Base-by-base conservation (phyloP, 164 flowering plant species). In the Chimonanthus salicifolius region DNA sequence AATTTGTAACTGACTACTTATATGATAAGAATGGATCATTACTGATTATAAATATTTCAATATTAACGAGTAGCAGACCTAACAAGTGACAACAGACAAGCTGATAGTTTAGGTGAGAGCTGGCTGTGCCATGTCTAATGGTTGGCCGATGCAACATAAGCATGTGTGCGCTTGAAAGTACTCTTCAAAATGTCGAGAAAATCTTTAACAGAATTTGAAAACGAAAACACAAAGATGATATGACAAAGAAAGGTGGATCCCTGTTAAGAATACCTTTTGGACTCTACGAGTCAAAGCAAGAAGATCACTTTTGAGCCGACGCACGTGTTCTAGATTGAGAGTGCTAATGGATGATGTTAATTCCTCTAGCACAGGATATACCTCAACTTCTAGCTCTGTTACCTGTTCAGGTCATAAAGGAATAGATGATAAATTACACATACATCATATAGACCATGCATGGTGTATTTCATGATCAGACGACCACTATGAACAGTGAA, bases 241-340 rank as follows among this genome's bases (percentile, higher is more conserved):
- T 46, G 69, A 66, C 45, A 47, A n/a, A 48, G 6, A 43, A 65
- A 47, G 21, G 20, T 54, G 60, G n/a, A 16, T 68, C 33, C 47
- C 21, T 44, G 45, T 71, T n/a, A 15, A 49, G 13, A 16, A 49
- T 76, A 91, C 99, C 97, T 95, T 95, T 79, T 95, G 99, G 77
- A 93, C 97, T 77, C 93, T 84, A 77, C 87, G 97, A 74, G 97
- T 93, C 87, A 95, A 82, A 4, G 92, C 86, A 74, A 95, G 94
- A 54, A 93, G 97, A 75, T 85, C 84, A n/a, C 98, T 97, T 85
- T 95, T 95, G 74, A 90, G 84, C 81, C 94, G 87, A 49, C 99
- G 96, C 20, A 90, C 97, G 58, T 84, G 94, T 82, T 95, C 99
- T 16, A 95, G 88, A 78, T 93, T 93, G 64, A 88, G 86, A 73